phyloP scores from a whole-genome alignment of 2,329 filamentous ascomycete species.

The Trichothecium roseum region DNA sequence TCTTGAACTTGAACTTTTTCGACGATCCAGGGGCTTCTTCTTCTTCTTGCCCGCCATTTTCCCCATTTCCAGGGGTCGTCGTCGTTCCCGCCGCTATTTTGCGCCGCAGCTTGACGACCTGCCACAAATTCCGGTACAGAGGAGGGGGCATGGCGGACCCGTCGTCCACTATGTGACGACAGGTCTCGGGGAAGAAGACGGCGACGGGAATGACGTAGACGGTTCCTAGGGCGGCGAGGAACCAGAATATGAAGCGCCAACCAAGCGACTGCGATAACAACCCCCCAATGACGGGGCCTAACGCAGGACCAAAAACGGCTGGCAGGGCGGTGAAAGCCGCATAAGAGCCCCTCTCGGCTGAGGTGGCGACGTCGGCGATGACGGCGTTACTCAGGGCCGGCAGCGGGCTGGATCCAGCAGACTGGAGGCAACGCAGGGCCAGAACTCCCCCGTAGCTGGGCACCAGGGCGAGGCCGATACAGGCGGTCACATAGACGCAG shows the following conservation, averaged over 20 bases:
- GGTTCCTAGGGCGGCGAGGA: constrained; percentile 36
- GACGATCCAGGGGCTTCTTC: constrained; percentile 7
- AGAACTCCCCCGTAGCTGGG: constrained; percentile 39
- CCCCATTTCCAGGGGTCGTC: constrained; percentile 1
- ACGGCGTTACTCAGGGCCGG: constrained; percentile 48
- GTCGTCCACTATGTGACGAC: constrained; percentile 35
- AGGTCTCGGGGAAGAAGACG: constrained; percentile 43
- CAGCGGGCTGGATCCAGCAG: constrained; percentile 46
- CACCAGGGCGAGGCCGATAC: constrained; percentile 41
- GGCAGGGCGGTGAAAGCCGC: constrained; percentile 42
- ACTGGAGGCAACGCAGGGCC: constrained; percentile 45
- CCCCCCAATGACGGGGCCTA: constrained; percentile 50
- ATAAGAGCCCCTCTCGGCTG: constrained; percentile 50
- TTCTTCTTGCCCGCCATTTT: constrained; percentile 8
- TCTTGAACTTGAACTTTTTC: constrained; percentile 21
- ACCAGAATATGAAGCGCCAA: constrained; percentile 55
- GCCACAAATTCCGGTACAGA: constrained; percentile 23
- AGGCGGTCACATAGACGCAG: constrained; percentile 39
- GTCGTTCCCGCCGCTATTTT: too few species aligned
- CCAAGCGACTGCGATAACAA: constrained; percentile 44
- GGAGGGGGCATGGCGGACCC: constrained; percentile 34
- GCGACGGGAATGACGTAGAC: constrained; percentile 31
- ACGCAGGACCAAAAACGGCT: constrained; percentile 33
- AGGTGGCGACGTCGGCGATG: constrained; percentile 53
- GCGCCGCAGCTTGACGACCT: constrained; percentile 14